Evolutionary conservation across 306 rosid species (phyloP).

Genomic region (Rosa persica): DNA sequence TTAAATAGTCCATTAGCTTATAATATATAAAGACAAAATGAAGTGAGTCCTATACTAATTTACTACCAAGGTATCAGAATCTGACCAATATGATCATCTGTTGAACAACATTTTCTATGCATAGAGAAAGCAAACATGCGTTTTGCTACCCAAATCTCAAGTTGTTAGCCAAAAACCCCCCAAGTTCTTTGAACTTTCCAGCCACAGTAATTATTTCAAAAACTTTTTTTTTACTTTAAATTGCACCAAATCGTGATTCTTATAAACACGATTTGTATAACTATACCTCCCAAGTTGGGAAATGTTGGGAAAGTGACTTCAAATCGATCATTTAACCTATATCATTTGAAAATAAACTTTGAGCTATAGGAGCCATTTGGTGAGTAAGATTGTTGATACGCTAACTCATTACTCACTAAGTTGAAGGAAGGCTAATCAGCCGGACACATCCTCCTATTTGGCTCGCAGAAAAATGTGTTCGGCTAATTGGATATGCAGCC

Average conservation of each 20-base stretch:
- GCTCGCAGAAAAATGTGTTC: too few species aligned
- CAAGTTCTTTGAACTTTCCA: neutral
- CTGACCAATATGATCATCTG: neutral
- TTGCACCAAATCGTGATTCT: neutral
- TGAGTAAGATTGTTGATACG: neutral
- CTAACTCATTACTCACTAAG: neutral
- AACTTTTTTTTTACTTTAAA: neutral
- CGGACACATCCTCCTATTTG: too few species aligned
- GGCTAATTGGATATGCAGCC: too few species aligned
- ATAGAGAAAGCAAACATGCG: slow-evolving; percentile 1
- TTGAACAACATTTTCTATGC: neutral
- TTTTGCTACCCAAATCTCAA: neutral
- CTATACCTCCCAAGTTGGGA: neutral
- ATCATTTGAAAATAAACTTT: neutral
- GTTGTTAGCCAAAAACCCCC: neutral
- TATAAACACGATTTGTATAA: neutral
- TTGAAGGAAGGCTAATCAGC: neutral
- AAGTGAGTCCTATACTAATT: neutral
- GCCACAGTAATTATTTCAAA: neutral
- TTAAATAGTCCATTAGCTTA: slow-evolving; percentile 8
- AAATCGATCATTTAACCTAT: neutral
- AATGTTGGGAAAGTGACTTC: slow-evolving; percentile 10
- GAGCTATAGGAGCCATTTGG: neutral
- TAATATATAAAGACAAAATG: neutral
- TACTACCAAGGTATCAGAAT: neutral